Percentiles rank a stretch among this genome's conserved stretches.
These are phyloP conservation scores for Marchantia polymorpha DNA, from an alignment of 225 moss, liverwort and hornwort genomes.

Conservation along the genomic window DNA sequence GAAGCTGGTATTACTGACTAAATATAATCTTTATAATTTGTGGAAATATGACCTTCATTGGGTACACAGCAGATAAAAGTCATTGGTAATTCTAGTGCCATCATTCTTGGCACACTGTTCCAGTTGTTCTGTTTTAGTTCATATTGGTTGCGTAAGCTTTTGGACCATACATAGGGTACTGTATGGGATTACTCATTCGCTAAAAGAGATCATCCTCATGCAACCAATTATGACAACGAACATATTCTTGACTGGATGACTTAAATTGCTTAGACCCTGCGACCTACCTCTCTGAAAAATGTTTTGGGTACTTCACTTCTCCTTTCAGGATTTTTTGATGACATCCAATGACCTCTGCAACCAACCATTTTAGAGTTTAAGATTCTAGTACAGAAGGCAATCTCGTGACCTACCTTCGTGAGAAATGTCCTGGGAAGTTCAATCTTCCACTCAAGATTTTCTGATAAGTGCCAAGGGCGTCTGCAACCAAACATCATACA, in stretches of 20 bases:
- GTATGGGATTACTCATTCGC: background rate
- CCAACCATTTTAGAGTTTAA: slow-evolving; percentile 14
- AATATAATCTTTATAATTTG: background rate
- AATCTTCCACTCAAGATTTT: slow-evolving; percentile 70
- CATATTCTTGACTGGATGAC: background rate
- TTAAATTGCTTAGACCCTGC: background rate
- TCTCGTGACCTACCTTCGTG: slow-evolving; percentile 63
- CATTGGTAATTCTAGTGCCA: too few relatives aligned
- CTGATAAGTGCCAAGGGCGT: slow-evolving; percentile 88
- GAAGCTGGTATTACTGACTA: background rate
- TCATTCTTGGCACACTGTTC: too few relatives aligned
- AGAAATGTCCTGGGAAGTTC: slow-evolving; percentile 87
- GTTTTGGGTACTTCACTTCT: slow-evolving; percentile 50
- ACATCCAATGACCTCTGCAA: slow-evolving; percentile 48
- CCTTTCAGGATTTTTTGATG: slow-evolving; percentile 54
- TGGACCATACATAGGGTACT: background rate
- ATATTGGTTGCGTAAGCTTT: too few relatives aligned
- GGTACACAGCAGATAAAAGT: too few relatives aligned
- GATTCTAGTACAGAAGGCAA: background rate
- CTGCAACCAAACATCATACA: slow-evolving; percentile 43
- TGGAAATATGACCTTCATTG: background rate
- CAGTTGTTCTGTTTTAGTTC: too few relatives aligned
- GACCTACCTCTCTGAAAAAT: slow-evolving; percentile 47
- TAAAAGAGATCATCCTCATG: background rate
- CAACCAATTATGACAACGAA: background rate